Conservation (phyloP, 495 filamentous ascomycete genomes). For the Oidiodendron maius region DNA sequence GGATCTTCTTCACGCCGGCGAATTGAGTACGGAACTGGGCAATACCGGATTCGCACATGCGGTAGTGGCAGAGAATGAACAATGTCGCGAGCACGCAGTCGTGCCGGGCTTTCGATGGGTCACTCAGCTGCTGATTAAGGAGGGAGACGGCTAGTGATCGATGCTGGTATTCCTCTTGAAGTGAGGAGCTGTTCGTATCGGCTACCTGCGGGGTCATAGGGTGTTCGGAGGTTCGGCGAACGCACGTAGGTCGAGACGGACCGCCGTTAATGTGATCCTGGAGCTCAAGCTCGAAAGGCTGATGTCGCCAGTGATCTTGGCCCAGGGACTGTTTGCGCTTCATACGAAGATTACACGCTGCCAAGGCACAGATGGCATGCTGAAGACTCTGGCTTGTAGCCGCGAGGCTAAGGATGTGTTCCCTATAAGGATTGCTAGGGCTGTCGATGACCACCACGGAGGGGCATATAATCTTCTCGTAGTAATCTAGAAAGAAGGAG, state of each 20-base stretch:
- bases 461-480: conserved; percentile 84
- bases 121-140: conserved; percentile 75
- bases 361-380: conserved; percentile 86
- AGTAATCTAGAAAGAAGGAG: conserved; percentile 65
- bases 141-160: conserved; percentile 74
- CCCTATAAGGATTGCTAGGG: conserved; percentile 76
- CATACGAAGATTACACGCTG: conserved; percentile 75
- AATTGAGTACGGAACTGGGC: conserved; percentile 92
- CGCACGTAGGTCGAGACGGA: conserved; percentile 2
- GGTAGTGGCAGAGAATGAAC: conserved; percentile 83
- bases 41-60: conserved; percentile 88
- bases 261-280: conserved; percentile 19
- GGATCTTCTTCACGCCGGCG: conserved; percentile 87
- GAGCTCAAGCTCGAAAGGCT: conserved; percentile 19
- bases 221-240: conserved; percentile 8
- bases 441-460: conserved; percentile 88
- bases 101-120: conserved; percentile 64
- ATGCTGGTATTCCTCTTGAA: conserved; percentile 76
- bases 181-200: conserved; percentile 34
- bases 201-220: conserved; percentile 23
- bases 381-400: conserved; percentile 74
- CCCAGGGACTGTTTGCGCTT: conserved; percentile 49
- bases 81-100: conserved; percentile 88
- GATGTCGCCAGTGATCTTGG: conserved; percentile 31
- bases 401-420: conserved; percentile 75